phyloP scores from a whole-genome alignment of 257 asterid genomes.

The Nicotiana obtusifolia region DNA sequence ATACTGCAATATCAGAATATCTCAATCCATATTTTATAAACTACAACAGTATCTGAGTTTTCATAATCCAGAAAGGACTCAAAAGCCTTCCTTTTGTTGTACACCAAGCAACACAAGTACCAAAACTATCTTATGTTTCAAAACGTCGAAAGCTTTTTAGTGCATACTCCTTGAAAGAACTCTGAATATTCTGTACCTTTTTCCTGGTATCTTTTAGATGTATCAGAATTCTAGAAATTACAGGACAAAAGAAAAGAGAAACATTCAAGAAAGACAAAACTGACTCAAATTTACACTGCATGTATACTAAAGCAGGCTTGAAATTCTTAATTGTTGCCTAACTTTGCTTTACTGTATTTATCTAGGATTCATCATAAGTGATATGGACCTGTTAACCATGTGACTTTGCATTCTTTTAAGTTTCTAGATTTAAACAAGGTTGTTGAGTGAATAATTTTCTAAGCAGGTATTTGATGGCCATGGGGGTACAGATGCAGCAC shows the following conservation, averaged over 20 bases:
- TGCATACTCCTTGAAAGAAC: neutral
- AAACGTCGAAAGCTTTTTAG: neutral
- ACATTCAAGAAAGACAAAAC: neutral
- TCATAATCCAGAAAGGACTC: neutral
- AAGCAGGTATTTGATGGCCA: conserved; percentile 95
- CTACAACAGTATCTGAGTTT: neutral
- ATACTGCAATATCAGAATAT: too few relatives aligned
- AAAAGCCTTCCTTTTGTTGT: neutral
- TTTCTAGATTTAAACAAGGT: neutral
- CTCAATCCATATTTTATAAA: too few relatives aligned
- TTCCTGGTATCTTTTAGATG: neutral
- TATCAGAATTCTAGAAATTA: neutral
- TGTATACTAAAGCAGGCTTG: neutral
- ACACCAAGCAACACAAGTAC: neutral
- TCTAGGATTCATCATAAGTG: neutral
- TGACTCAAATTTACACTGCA: neutral
- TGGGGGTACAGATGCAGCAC: conserved; percentile 92
- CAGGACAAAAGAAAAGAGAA: neutral
- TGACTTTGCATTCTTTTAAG: neutral
- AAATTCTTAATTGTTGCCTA: neutral
- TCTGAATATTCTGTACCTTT: neutral
- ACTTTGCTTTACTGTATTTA: neutral
- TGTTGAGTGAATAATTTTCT: neutral
- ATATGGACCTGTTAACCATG: neutral
- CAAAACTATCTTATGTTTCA: too few relatives aligned